phyloP scores from a whole-genome alignment of 164 flowering plant species.

The Malania oleifera region DNA sequence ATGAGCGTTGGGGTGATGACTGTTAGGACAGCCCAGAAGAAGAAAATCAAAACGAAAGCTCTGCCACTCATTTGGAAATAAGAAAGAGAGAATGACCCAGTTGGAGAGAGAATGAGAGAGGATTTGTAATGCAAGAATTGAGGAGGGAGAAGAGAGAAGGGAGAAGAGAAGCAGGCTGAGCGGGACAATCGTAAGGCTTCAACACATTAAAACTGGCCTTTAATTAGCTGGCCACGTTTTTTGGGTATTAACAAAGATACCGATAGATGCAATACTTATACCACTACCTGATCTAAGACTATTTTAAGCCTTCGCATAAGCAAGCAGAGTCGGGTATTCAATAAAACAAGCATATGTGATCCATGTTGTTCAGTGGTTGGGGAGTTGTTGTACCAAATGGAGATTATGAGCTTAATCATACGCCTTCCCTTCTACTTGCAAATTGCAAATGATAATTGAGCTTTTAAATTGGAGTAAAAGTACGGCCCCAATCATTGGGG shows the following conservation, averaged over 20 bases:
- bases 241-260: neutral
- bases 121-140: neutral
- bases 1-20: conserved; percentile 72
- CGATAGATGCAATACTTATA: neutral
- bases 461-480: too few relatives aligned
- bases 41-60: conserved; percentile 49
- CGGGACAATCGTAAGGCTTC: too few relatives aligned
- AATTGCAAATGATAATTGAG: too few relatives aligned
- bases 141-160: neutral
- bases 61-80: conserved; percentile 45
- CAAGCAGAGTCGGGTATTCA: conserved; percentile 9
- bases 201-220: too few relatives aligned
- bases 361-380: conserved; percentile 36
- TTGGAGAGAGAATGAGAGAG: neutral
- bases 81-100: neutral
- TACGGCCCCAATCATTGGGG: too few relatives aligned
- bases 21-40: conserved; percentile 69
- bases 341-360: neutral
- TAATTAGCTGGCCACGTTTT: conserved; percentile 39
- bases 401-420: too few relatives aligned
- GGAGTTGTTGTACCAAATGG: conserved; percentile 31
- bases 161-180: too few relatives aligned
- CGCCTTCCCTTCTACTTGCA: too few relatives aligned
- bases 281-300: neutral
- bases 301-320: neutral